Conservation (phyloP, 257 asterid species). For the Nemophila menziesii region DNA sequence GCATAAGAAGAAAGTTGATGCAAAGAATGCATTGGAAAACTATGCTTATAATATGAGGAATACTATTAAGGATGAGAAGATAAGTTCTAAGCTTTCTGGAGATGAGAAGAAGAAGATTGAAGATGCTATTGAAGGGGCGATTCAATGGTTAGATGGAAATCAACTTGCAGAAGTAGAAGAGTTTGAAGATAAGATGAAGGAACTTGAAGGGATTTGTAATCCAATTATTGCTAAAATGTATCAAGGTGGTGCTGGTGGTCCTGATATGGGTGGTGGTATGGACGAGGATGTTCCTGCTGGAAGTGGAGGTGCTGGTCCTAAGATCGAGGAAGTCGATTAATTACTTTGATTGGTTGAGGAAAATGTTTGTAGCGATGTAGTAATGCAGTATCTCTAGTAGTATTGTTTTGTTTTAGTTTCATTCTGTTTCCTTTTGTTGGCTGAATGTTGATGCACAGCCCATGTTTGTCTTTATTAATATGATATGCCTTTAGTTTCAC, state of each 20-base stretch:
- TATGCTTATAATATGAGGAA: conserved; percentile 33
- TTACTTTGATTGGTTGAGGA: no score
- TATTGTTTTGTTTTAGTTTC: no score
- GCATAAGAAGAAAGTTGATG: conserved; percentile 24
- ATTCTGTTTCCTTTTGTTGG: no score
- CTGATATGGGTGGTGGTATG: conserved; percentile 19
- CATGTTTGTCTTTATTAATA: no score
- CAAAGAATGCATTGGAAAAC: conserved; percentile 21
- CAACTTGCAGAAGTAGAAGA: conserved; percentile 28
- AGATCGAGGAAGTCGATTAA: conserved; percentile 30
- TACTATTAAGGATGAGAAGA: conserved; percentile 31
- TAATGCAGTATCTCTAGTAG: no score
- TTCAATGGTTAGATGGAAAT: conserved; percentile 23
- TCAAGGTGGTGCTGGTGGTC: conserved; percentile 21
- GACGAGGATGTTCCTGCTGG: conserved; percentile 19
- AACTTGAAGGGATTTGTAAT: conserved; percentile 24
- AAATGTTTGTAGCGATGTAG: no score
- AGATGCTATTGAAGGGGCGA: conserved; percentile 18
- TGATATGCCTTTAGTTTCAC: no score
- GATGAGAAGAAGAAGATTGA: conserved; percentile 26
- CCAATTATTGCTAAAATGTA: conserved; percentile 30
- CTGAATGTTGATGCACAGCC: no score
- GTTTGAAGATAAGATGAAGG: conserved; percentile 29
- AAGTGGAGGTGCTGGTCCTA: conserved; percentile 24
- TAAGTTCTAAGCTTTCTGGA: conserved; percentile 17